Conservation (phyloP, 345 rosid species). For the Populus nigra region DNA sequence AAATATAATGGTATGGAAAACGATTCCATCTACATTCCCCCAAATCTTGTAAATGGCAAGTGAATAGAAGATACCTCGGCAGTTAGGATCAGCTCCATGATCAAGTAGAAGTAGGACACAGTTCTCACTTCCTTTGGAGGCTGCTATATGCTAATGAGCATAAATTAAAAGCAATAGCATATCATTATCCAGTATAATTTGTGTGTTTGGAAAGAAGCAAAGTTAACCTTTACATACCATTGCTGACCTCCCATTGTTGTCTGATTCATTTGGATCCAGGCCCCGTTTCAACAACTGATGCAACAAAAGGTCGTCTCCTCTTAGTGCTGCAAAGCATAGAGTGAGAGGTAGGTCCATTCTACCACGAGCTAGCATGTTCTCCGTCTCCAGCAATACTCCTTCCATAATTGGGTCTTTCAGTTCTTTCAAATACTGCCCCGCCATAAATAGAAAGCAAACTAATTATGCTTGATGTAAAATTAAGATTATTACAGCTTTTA, state of each 20-base stretch:
- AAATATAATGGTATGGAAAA: neutral
- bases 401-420: slow-evolving; percentile 66
- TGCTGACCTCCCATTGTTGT: slow-evolving; percentile 29
- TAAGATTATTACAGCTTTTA: neutral
- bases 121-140: slow-evolving; percentile 67
- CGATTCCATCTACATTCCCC: neutral
- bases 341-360: slow-evolving; percentile 75
- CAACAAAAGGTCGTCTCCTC: slow-evolving; percentile 28
- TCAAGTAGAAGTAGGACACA: slow-evolving; percentile 75
- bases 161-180: neutral
- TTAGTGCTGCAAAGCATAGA: slow-evolving; percentile 39
- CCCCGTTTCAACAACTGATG: slow-evolving; percentile 27
- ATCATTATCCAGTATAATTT: neutral
- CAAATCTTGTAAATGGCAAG: neutral
- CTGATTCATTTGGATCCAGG: slow-evolving; percentile 32
- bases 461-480: neutral
- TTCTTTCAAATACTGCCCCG: slow-evolving; percentile 57
- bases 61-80: slow-evolving; percentile 50
- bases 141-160: slow-evolving; percentile 70
- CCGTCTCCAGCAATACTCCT: slow-evolving; percentile 59
- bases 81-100: slow-evolving; percentile 60
- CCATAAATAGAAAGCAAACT: neutral
- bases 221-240: slow-evolving; percentile 13
- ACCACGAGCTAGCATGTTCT: slow-evolving; percentile 76
- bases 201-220: neutral